Conservation (phyloP, 495 filamentous ascomycete genomes). For the Penicillium canariense region DNA sequence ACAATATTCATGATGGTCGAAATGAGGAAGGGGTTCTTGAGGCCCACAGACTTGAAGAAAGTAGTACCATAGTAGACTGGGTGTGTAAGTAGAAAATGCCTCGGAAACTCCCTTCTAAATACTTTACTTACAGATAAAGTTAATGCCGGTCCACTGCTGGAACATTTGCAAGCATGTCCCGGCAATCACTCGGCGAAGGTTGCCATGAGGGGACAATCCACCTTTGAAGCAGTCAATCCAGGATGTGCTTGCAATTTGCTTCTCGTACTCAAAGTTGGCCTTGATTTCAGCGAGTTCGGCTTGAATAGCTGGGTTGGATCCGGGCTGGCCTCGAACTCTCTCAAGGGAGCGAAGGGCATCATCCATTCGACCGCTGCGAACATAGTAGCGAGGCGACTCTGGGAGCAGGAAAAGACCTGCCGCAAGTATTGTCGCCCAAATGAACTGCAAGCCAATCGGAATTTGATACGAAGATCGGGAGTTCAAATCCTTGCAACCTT, state of each 20-base stretch:
- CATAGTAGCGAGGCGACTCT: conserved; percentile 66
- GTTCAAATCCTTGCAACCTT: conserved; percentile 56
- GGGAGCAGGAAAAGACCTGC: conserved; percentile 69
- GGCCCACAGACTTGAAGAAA: conserved; percentile 61
- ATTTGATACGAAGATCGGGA: conserved; percentile 66
- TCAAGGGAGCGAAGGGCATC: conserved; percentile 38
- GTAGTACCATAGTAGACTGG: conserved; percentile 65
- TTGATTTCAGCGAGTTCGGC: conserved; percentile 71
- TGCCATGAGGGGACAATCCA: conserved; percentile 46
- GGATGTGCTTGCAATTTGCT: conserved; percentile 49
- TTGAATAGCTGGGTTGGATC: conserved; percentile 58
- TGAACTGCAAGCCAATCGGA: conserved; percentile 63
- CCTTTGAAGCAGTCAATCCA: conserved; percentile 64
- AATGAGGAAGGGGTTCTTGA: conserved; percentile 66
- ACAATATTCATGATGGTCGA: conserved; percentile 63
- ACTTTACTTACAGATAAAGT: conserved; percentile 53
- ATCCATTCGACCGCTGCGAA: conserved; percentile 48
- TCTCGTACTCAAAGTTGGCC: conserved; percentile 67
- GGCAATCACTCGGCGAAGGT: conserved; percentile 63
- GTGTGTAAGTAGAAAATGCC: conserved; percentile 21
- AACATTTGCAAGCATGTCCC: conserved; percentile 70
- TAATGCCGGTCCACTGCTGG: conserved; percentile 76
- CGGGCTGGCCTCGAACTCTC: conserved; percentile 40
- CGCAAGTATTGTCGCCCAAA: conserved; percentile 64
- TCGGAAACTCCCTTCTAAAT: neutral